These are phyloP conservation scores for Dichomitus squalens DNA, from an alignment of 1,284 basidiomycete genomes.

Conservation along the genomic window DNA sequence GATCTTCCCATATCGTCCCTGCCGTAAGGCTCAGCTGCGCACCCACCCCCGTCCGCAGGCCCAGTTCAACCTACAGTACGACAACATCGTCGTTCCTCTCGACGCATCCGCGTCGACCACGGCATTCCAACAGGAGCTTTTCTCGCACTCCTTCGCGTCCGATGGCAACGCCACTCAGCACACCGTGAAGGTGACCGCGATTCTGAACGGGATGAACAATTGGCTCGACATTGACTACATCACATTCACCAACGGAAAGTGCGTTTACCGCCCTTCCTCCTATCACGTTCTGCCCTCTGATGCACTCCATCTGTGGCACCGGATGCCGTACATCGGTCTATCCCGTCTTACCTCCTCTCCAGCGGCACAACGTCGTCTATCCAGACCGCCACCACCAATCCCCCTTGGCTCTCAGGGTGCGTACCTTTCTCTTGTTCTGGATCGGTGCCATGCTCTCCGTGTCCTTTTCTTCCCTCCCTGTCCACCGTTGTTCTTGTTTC, in stretches of 20 bases:
- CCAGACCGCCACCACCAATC: slow-evolving; percentile 13
- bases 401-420: slow-evolving; percentile 21
- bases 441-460: background rate
- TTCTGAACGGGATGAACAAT: slow-evolving; percentile 11
- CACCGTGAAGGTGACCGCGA: slow-evolving; percentile 25
- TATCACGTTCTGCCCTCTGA: background rate
- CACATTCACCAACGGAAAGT: slow-evolving; percentile 26
- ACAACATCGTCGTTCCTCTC: slow-evolving; percentile 23
- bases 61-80: slow-evolving; percentile 29
- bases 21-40: background rate
- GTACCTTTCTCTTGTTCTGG: background rate
- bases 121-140: slow-evolving; percentile 30
- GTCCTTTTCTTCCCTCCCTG: background rate
- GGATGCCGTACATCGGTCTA: background rate
- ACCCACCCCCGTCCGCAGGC: slow-evolving; percentile 16
- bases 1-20: background rate
- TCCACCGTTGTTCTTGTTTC: background rate
- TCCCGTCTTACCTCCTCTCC: background rate
- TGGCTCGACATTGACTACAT: slow-evolving; percentile 36
- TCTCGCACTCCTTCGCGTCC: slow-evolving; percentile 22
- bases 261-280: slow-evolving; percentile 4
- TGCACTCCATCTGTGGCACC: background rate
- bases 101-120: slow-evolving; percentile 25
- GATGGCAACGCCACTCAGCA: slow-evolving; percentile 14
- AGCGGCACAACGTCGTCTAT: slow-evolving; percentile 4